A percentile compares a stretch with the other conserved stretches of the same genome.
Conservation (phyloP, 352 stramenopile species). For the Phytophthora hybrid region DNA sequence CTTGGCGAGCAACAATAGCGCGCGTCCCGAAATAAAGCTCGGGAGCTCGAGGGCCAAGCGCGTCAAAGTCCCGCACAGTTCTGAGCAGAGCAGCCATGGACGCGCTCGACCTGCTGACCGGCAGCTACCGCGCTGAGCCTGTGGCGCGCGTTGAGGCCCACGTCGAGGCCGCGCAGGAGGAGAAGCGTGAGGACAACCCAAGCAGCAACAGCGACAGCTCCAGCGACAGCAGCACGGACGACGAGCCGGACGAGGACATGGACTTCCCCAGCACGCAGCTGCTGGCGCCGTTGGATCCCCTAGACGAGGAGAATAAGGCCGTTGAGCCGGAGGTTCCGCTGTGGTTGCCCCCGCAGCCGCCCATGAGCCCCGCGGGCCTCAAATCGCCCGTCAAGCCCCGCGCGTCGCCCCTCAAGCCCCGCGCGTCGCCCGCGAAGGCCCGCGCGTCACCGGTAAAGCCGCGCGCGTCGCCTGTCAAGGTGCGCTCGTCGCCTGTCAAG, state of each 20-base stretch:
- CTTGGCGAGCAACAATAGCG: background rate
- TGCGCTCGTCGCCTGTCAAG: constrained; percentile 15
- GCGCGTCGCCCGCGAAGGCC: constrained; percentile 16
- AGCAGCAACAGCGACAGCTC: constrained; percentile 6
- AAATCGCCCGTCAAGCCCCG: constrained; percentile 11
- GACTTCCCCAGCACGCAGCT: constrained; percentile 54
- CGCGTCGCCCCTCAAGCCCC: background rate
- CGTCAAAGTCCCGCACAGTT: background rate
- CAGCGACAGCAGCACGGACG: constrained; percentile 26
- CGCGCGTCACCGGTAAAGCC: background rate
- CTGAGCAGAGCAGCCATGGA: constrained; percentile 18
- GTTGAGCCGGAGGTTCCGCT: background rate
- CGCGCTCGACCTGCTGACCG: constrained; percentile 30
- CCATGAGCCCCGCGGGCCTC: constrained; percentile 12
- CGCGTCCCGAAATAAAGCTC: background rate
- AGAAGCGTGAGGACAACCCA: constrained; percentile 35
- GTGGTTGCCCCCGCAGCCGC: background rate
- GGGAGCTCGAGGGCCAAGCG: background rate
- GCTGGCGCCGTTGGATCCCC: constrained; percentile 35
- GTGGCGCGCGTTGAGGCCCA: too few species aligned
- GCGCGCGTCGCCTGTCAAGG: constrained; percentile 22
- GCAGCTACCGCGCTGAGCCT: constrained; percentile 6
- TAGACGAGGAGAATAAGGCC: constrained; percentile 14
- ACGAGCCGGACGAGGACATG: constrained; percentile 40
- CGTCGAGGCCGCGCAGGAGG: constrained; percentile 9